Percentiles rank a stretch among this genome's conserved stretches.
Evolutionary conservation across 805 yeast species (phyloP).

Genomic region (Debaryomyces castellii): DNA sequence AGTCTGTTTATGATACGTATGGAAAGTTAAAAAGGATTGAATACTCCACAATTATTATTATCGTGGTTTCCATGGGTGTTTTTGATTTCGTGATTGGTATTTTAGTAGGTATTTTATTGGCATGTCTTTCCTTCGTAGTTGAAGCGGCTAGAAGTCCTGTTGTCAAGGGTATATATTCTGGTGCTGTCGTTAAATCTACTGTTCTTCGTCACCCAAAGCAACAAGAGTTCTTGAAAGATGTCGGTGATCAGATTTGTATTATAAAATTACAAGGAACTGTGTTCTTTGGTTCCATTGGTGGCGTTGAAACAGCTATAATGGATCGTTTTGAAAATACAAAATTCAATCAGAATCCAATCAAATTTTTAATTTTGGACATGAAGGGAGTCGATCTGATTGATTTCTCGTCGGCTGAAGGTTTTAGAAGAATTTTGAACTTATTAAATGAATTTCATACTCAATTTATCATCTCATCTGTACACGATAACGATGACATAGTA

Average conservation of each 20-base stretch:
- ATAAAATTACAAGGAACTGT: constrained; percentile 84
- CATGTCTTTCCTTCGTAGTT: constrained; percentile 93
- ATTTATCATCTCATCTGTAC: constrained; percentile 76
- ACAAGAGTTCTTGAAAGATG: constrained; percentile 76
- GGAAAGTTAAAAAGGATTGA: constrained; percentile 76
- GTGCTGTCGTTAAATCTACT: constrained; percentile 86
- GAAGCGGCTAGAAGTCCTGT: constrained; percentile 86
- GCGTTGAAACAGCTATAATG: constrained; percentile 77
- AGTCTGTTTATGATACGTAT: constrained; percentile 81
- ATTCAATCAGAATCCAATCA: constrained; percentile 59
- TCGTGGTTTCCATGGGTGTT: constrained; percentile 93
- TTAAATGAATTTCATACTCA: constrained; percentile 67
- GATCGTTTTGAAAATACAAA: constrained; percentile 55
- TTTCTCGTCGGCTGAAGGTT: constrained; percentile 95
- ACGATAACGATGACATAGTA: constrained; percentile 62
- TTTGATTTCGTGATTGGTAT: constrained; percentile 95
- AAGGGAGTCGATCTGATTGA: constrained; percentile 79
- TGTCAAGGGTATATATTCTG: constrained; percentile 78
- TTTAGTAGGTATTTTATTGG: constrained; percentile 83
- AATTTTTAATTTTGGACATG: constrained; percentile 82
- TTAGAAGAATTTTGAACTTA: constrained; percentile 80
- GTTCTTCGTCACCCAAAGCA: constrained; percentile 90
- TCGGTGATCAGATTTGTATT: constrained; percentile 88
- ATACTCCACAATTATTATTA: constrained; percentile 77
- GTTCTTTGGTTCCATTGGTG: constrained; percentile 94